A percentile compares a stretch with the other conserved stretches of the same genome.
phyloP scores from a whole-genome alignment of 2,329 filamentous ascomycete genomes.

The Penicillium expansum region DNA sequence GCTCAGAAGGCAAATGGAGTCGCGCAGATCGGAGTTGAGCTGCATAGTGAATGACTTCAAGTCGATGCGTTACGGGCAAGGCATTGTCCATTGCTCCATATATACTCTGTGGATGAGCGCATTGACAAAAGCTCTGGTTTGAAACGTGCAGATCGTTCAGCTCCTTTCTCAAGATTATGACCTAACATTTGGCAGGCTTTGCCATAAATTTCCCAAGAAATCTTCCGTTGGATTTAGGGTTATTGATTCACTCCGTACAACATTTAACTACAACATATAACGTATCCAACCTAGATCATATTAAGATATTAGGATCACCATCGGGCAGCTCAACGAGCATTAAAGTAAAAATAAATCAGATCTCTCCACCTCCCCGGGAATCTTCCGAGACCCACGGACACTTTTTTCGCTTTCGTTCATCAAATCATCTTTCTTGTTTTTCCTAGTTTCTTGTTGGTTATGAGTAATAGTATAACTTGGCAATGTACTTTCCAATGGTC shows the following conservation, averaged over 20 bases:
- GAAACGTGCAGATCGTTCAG: background rate
- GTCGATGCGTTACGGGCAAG: background rate
- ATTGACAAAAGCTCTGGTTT: background rate
- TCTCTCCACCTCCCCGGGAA: background rate
- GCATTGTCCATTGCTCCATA: background rate
- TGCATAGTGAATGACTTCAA: background rate
- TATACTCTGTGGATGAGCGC: background rate
- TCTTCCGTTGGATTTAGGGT: background rate
- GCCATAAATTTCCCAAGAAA: background rate
- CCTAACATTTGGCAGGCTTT: background rate
- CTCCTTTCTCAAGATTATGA: background rate
- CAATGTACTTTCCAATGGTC: background rate
- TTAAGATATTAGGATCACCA: conserved; percentile 2
- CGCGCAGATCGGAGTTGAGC: background rate
- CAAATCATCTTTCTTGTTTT: background rate
- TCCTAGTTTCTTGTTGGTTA: background rate
- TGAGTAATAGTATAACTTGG: background rate
- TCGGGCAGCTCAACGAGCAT: background rate
- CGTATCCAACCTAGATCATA: background rate
- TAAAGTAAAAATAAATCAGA: conserved; percentile 1
- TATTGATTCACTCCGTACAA: background rate
- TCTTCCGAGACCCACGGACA: background rate
- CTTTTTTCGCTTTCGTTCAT: background rate
- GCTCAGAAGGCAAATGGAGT: conserved; percentile 12
- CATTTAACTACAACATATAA: background rate